Evolutionary conservation across 805 yeast species (phyloP).

Genomic region (Ogataea dorogensis): DNA sequence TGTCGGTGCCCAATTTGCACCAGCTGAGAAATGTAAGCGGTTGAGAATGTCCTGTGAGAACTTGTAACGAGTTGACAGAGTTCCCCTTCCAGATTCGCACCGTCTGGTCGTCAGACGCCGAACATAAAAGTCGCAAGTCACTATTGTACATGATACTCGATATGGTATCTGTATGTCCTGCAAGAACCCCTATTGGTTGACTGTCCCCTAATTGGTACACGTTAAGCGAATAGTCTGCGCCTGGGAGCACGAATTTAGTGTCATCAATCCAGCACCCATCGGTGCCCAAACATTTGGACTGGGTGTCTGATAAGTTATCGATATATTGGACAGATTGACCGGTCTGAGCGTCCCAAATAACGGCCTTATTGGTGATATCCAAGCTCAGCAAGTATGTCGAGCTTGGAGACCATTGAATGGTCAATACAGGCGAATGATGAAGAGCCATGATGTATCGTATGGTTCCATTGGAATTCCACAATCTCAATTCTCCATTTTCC

Average conservation of each 20-base stretch:
- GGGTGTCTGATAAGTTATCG: conserved; percentile 27
- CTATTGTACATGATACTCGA: conserved; percentile 55
- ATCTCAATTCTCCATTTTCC: conserved; percentile 67
- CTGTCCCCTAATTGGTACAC: conserved; percentile 52
- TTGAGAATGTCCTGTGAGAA: conserved; percentile 53
- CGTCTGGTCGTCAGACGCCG: conserved; percentile 74
- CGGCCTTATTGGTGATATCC: conserved; percentile 52
- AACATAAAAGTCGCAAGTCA: conserved; percentile 54
- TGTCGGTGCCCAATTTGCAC: conserved; percentile 38
- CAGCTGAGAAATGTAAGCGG: conserved; percentile 57
- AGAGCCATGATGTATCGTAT: conserved; percentile 53
- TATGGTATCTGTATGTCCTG: conserved; percentile 66
- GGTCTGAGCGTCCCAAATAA: conserved; percentile 65
- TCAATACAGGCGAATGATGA: conserved; percentile 54
- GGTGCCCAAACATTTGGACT: conserved; percentile 37
- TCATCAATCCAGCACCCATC: conserved; percentile 76
- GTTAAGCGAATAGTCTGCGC: conserved; percentile 49
- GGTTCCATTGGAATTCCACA: conserved; percentile 76
- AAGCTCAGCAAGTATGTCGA: conserved; percentile 56
- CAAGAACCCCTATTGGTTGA: conserved; percentile 47
- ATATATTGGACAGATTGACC: conserved; percentile 50
- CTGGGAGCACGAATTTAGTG: conserved; percentile 68
- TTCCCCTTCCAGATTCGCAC: conserved; percentile 76
- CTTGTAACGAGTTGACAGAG: conserved; percentile 49
- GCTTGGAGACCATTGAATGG: conserved; percentile 58